Evolutionary conservation across 129 eudicot species (phyloP).

Genomic region (Escallonia rubra): DNA sequence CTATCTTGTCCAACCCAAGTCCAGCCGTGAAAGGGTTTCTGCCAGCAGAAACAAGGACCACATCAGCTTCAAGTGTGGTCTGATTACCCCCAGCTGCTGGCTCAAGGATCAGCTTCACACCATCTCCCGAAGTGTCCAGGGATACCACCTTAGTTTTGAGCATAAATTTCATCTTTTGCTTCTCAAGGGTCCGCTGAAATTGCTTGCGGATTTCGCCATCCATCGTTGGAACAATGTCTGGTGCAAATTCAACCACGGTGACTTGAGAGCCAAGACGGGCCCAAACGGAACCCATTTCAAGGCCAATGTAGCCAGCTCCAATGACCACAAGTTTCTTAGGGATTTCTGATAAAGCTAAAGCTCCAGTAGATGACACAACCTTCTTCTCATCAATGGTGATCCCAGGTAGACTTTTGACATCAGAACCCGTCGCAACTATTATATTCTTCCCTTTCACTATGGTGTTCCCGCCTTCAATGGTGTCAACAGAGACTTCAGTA

Average conservation of each 20-base stretch:
- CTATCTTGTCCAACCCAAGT: slow-evolving; percentile 62
- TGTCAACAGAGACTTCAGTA: slow-evolving; percentile 74
- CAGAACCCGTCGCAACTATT: slow-evolving; percentile 85
- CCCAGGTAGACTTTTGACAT: slow-evolving; percentile 76
- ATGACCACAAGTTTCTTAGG: slow-evolving; percentile 80
- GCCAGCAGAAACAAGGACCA: slow-evolving; percentile 86
- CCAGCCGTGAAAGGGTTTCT: slow-evolving; percentile 67
- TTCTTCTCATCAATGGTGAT: slow-evolving; percentile 71
- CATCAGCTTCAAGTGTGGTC: slow-evolving; percentile 67
- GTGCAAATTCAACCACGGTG: slow-evolving; percentile 82
- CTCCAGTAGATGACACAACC: slow-evolving; percentile 85
- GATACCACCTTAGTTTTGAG: slow-evolving; percentile 84
- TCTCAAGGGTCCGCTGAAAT: slow-evolving; percentile 82
- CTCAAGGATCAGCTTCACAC: slow-evolving; percentile 65
- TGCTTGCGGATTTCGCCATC: slow-evolving; percentile 82
- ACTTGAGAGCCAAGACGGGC: slow-evolving; percentile 88
- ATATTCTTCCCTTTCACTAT: slow-evolving; percentile 73
- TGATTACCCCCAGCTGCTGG: slow-evolving; percentile 86
- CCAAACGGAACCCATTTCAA: slow-evolving; percentile 96
- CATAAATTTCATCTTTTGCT: slow-evolving; percentile 87
- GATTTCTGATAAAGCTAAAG: slow-evolving; percentile 61
- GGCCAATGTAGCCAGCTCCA: slow-evolving; percentile 90
- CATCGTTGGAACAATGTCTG: slow-evolving; percentile 87
- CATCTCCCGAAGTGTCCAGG: slow-evolving; percentile 47
- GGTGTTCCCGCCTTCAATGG: slow-evolving; percentile 61